Evolutionary conservation across 495 filamentous ascomycete species (phyloP), one percentile per base, ranked within the genome.

Genomic region (Penicillium daleae): DNA sequence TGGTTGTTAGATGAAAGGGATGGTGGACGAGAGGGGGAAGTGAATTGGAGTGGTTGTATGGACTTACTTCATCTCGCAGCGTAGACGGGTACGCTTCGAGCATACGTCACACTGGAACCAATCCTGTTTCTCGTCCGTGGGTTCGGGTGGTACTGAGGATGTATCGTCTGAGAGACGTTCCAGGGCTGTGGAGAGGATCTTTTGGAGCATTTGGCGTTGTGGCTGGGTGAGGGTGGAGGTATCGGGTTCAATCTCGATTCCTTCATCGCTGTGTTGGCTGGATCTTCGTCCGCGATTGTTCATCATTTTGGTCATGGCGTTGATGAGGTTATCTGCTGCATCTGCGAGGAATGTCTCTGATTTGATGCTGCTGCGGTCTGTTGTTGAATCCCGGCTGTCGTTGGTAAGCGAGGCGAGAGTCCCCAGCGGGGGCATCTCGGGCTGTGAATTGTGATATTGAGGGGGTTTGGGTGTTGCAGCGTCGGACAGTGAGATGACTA

Each of bases 11-110:
- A 48, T 54, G 4, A 46, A 8, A 58, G 27, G 6, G 55, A 48
- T 29, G 40, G 26, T 27, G 22, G 21, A 0, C 9, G 17, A 22
- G 10, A 15, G 42, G 12, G 35, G 4, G 6, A 42, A 12, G 29
- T n/a, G n/a, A n/a, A n/a, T n/a, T 51, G 12, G 33, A 27, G 52
- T 15, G 51, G 31, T 29, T 27, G 24, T 9, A 1, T 68, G 10
- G 2, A 69, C 84, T 66, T 82, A 92, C 89, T 85, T 92, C 66
- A 93, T 82, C 70, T 92, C 89, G 65, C 88, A 92, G 49, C 75
- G 83, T 15, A 89, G 81, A 3, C 72, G 73, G 19, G 85, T 89
- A 1, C 59, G 69, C 68, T 89, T 90, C 2, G 63, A 26, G 63
- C 89, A 92, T 0, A 71, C 65, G 0, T 74, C 51, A 64, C 89